Percentiles rank a stretch among this genome's conserved stretches.
These are phyloP conservation scores for Heracleum sosnowskyi DNA, from an alignment of 129 eudicot species.

Conservation along the genomic window DNA sequence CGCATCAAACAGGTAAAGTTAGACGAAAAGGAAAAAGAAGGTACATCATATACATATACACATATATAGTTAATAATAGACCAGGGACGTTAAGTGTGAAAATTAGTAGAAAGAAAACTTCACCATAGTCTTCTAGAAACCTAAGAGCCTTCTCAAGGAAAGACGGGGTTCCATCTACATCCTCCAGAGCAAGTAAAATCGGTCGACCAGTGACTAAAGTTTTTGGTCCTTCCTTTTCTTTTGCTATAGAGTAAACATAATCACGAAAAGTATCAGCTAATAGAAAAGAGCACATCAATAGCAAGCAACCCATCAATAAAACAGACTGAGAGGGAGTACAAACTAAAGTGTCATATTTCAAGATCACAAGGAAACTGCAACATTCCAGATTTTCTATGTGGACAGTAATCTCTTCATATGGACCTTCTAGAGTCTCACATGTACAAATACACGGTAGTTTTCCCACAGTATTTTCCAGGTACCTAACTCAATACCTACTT, in stretches of 20 bases:
- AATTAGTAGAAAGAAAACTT: constrained; percentile 19
- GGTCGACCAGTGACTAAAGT: constrained; percentile 86
- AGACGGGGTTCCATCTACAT: constrained; percentile 91
- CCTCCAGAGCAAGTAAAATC: constrained; percentile 91
- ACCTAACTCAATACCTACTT: too few species aligned
- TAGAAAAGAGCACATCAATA: not conserved
- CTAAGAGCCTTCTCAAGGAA: constrained; percentile 94
- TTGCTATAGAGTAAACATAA: constrained; percentile 28
- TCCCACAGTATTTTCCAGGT: too few species aligned
- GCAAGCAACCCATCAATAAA: not conserved
- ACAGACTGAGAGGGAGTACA: not conserved
- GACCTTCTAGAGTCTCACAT: not conserved
- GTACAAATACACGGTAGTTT: not conserved
- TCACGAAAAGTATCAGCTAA: not conserved
- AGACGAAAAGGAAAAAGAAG: not conserved
- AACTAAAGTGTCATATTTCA: not conserved
- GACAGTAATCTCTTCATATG: too few species aligned
- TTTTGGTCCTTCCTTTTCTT: constrained; percentile 50
- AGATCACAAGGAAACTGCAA: not conserved
- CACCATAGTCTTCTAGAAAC: constrained; percentile 80
- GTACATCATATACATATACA: not conserved
- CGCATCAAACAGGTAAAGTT: not conserved
- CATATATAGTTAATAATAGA: not conserved
- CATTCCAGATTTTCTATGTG: not conserved
- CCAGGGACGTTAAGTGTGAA: not conserved